Base-by-base conservation (phyloP, 2,329 filamentous ascomycete species). In the Coccinonectria pachysandricola region DNA sequence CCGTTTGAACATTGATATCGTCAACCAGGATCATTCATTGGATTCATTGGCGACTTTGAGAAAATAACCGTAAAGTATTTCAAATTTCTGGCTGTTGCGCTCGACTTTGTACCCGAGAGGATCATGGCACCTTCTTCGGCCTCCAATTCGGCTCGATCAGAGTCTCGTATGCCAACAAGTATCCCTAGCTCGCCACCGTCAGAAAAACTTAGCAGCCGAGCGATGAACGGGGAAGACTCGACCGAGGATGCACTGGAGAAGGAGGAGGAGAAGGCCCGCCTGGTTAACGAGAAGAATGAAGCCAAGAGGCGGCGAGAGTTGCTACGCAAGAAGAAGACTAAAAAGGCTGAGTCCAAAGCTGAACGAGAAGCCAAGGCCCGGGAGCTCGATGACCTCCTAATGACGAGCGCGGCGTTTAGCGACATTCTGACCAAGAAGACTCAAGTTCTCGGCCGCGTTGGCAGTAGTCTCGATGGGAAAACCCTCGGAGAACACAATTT, bases 341-440 rank as follows among this genome's bases (percentile, higher is more conserved):
- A 62, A 42, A 69, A 64, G 40, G 59, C 62, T 1, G 52, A 71
- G 23, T 66, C 62, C 2, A 65, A 68, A 29, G 52, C 57, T 1
- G 71, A 77, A 35, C 57, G 68, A 1, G 68, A 74, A 23, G 58
- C 57, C 1, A 76, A 77, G 39, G 72, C 71, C 0, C 61, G 59
- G 21, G 68, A 77, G 30, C 53, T 79, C 0, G 70, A 78, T 14
- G 64, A 71, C 24, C 52, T 79, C 3, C 54, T 79, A 0, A 59
- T 57, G 21, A 71, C 77, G 43, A 74, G 68, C 24, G 69, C 65
- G 0, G 64, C 71, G 0, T 79, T 78, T 30, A 71, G 67, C 12
- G 68, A 75, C 19, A 75, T 77, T 7, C 45, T 79, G 2, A 77
- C 71, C 0, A 67, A 71, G 29, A 78, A 76, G 50, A 78, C 74